Base-by-base conservation (phyloP, 2,329 filamentous ascomycete genomes). In the Didymella pomorum region DNA sequence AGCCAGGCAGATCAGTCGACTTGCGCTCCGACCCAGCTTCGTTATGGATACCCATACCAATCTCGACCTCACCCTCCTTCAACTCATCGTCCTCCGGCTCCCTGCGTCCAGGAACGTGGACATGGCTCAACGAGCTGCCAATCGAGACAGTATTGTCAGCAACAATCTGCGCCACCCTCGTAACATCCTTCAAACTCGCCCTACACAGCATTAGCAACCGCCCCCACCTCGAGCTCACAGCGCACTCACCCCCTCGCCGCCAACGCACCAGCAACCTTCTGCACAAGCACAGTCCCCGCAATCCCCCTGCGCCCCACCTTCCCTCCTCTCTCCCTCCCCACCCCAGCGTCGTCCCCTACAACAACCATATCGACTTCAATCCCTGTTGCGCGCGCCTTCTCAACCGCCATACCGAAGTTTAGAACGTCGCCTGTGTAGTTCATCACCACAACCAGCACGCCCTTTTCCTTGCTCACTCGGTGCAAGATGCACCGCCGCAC, bases 281-380 rank as follows among this genome's bases (percentile, higher is more conserved):
- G 85, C n/a, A 97, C 91, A 23, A 97, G 81, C 37, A 96, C 91
- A 6, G 93, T 96, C 29, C 94, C 94, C 3, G 92, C 93, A 75
- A 98, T 95, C 52, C 94, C 94, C 71, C 94, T 85, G 50, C 94
- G 82, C 1, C 94, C 94, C 16, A 97, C 94, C 75, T 97, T 97
- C n/a, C 94, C 93, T 11, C 90, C 89, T 73, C 89, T 89, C 51
- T 81, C 83, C 58, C 92, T 83, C 1, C 93, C 93, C 44, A 98
- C 93, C 42, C 93, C 93, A 3, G 93, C 93, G 76, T 98, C 94
- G 71, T 98, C 94, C 6, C 89, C 92, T 8, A 97, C 92, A 9
- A 96, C 90, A 10, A 96, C 87, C 89, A 97, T 96, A 74, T 96
- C 91, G 0, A 91, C 90, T 18, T 87, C 79, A 23, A 92, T 78